Evolutionary conservation across 805 yeast species (phyloP).

Genomic region (Dipodascopsis tothii): DNA sequence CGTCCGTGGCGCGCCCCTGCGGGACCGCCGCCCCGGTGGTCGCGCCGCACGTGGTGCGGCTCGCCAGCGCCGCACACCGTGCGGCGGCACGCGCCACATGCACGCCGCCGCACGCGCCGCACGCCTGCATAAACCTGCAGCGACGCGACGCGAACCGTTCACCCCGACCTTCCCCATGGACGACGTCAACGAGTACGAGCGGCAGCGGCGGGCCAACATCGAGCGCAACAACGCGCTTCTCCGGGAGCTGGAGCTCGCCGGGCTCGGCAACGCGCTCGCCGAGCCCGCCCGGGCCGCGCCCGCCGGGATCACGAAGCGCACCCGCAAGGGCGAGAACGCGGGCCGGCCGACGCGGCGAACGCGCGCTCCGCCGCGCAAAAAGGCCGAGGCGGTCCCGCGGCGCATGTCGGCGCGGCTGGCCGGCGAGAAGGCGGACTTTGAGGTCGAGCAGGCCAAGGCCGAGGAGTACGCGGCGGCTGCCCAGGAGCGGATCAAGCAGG

Average conservation of each 20-base stretch:
- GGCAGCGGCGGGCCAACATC: constrained; percentile 66
- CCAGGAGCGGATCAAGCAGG: constrained; percentile 34
- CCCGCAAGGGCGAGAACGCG: neutral
- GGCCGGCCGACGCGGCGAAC: too few relatives aligned
- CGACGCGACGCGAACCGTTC: too few relatives aligned
- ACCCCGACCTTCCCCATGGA: too few relatives aligned
- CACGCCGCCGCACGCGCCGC: too few relatives aligned
- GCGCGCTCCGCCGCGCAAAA: constrained; percentile 18
- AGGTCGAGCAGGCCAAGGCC: constrained; percentile 35
- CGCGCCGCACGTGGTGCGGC: too few relatives aligned
- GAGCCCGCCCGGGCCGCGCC: neutral
- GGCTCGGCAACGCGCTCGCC: constrained; percentile 39
- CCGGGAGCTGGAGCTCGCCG: constrained; percentile 60
- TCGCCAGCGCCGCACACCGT: too few relatives aligned
- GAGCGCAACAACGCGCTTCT: constrained; percentile 73
- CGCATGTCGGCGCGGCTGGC: constrained; percentile 74
- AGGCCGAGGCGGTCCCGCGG: constrained; percentile 38
- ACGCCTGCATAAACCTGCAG: too few relatives aligned
- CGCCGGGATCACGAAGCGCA: neutral
- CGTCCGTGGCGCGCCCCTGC: too few relatives aligned
- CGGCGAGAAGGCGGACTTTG: constrained; percentile 56
- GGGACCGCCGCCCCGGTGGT: too few relatives aligned
- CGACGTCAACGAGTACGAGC: constrained; percentile 74
- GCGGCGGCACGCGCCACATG: too few relatives aligned
- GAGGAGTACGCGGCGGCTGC: constrained; percentile 29